These are phyloP conservation scores for Inga oerstediana DNA, from an alignment of 306 rosid species.

Conservation along the genomic window DNA sequence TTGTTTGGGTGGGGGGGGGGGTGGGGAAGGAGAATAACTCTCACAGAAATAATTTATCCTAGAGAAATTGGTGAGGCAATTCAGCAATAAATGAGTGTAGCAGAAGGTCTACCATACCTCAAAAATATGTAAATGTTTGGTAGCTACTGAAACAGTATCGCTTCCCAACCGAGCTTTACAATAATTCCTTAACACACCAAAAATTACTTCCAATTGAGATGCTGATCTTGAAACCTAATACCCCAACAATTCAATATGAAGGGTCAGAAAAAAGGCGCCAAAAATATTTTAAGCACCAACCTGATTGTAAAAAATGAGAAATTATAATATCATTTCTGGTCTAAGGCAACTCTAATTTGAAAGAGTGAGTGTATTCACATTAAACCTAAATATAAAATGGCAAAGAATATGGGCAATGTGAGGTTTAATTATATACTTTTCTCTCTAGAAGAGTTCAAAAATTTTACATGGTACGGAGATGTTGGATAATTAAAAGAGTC, in stretches of 20 bases:
- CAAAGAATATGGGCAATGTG: background rate
- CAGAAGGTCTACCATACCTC: constrained; percentile 58
- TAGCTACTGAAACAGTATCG: constrained; percentile 65
- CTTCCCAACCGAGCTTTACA: constrained; percentile 78
- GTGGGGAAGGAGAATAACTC: background rate
- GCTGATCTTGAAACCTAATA: constrained; percentile 74
- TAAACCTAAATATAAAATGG: constrained; percentile 11
- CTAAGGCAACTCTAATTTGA: constrained; percentile 27
- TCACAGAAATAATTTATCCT: constrained; percentile 13
- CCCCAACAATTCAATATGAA: constrained; percentile 34
- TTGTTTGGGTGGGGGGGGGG: background rate
- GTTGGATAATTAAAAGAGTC: constrained; percentile 17
- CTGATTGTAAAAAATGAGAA: constrained; percentile 26
- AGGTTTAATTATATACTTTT: constrained; percentile 14
- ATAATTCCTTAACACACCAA: constrained; percentile 80
- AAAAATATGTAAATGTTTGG: constrained; percentile 71
- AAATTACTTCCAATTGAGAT: constrained; percentile 88
- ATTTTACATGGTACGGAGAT: constrained; percentile 17
- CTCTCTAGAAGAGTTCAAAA: background rate
- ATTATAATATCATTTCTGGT: constrained; percentile 21
- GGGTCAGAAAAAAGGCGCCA: constrained; percentile 24
- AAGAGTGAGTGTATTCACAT: background rate
- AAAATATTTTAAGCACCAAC: constrained; percentile 20
- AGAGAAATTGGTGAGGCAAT: constrained; percentile 14
- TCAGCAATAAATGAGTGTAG: constrained; percentile 29